Evolutionary conservation across 768 basidiomycete genomes (phyloP).

Genomic region (Suillus americanus): DNA sequence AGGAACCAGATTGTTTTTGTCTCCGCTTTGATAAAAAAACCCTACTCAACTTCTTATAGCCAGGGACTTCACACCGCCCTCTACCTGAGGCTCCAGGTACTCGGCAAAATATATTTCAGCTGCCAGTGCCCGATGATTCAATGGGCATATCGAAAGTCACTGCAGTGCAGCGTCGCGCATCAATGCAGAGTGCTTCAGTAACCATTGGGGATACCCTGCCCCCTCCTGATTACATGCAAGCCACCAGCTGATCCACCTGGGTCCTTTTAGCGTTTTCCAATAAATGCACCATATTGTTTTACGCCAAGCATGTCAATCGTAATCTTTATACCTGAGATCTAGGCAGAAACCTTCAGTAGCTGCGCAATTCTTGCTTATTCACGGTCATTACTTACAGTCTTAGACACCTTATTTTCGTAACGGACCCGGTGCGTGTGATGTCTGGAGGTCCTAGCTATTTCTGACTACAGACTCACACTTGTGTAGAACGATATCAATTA

Average conservation of each 20-base stretch:
- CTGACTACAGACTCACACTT: neutral
- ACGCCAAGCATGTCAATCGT: no score
- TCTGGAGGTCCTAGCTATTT: neutral
- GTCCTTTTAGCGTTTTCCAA: neutral
- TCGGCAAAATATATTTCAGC: conserved; percentile 2
- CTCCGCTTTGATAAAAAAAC: neutral
- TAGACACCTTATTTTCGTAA: neutral
- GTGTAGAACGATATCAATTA: neutral
- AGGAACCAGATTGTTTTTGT: neutral
- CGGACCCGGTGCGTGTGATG: neutral
- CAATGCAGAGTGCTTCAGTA: conserved; percentile 15
- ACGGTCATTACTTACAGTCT: neutral
- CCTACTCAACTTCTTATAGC: conserved; percentile 9
- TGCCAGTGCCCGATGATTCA: conserved; percentile 2
- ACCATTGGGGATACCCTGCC: conserved; percentile 17
- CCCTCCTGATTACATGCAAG: conserved; percentile 27
- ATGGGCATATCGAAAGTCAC: neutral
- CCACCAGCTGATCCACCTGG: neutral
- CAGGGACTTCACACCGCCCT: conserved; percentile 11
- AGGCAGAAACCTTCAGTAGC: neutral
- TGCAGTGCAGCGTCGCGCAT: conserved; percentile 1
- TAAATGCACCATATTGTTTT: neutral
- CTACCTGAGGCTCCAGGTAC: conserved; percentile 26
- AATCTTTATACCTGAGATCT: neutral
- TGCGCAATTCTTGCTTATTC: neutral